Conservation (phyloP, 2,329 filamentous ascomycete species). For the Penicillium sp. region DNA sequence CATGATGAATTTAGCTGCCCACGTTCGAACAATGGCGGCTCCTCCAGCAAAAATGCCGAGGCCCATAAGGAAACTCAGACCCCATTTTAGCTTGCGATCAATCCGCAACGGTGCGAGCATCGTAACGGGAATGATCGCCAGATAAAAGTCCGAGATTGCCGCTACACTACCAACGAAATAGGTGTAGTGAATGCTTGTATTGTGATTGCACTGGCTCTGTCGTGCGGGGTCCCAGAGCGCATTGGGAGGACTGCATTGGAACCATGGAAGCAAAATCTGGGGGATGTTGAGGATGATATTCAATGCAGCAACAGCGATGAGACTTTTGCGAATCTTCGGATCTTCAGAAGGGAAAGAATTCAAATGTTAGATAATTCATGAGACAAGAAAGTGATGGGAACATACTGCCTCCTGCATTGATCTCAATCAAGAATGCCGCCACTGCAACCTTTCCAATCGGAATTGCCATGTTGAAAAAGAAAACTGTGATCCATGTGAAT, state of each 20-base stretch:
- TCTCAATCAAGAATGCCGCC: constrained; percentile 20
- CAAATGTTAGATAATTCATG: not conserved
- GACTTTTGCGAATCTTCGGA: constrained; percentile 19
- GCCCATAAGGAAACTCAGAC: constrained; percentile 22
- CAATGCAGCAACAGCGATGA: constrained; percentile 17
- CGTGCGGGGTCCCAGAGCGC: constrained; percentile 19
- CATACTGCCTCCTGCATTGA: constrained; percentile 21
- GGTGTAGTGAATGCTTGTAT: constrained; percentile 20
- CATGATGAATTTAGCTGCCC: constrained; percentile 21
- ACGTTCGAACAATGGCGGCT: constrained; percentile 20
- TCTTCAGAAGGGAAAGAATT: constrained; percentile 3
- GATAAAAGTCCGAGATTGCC: constrained; percentile 21
- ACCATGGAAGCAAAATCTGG: constrained; percentile 18
- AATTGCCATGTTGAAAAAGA: constrained; percentile 24
- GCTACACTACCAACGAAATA: constrained; percentile 21
- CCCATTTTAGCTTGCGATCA: constrained; percentile 23
- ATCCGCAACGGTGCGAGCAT: constrained; percentile 20
- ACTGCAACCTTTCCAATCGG: constrained; percentile 22
- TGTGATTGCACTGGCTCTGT: constrained; percentile 16
- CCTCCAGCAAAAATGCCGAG: constrained; percentile 21
- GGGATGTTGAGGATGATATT: constrained; percentile 23
- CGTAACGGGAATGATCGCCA: constrained; percentile 20
- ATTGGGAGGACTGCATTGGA: constrained; percentile 18
- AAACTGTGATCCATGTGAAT: constrained; percentile 24
- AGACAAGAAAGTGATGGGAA: too few relatives aligned